Evolutionary conservation across 352 stramenopile species (phyloP).

Genomic region (Phytophthora lateralis): DNA sequence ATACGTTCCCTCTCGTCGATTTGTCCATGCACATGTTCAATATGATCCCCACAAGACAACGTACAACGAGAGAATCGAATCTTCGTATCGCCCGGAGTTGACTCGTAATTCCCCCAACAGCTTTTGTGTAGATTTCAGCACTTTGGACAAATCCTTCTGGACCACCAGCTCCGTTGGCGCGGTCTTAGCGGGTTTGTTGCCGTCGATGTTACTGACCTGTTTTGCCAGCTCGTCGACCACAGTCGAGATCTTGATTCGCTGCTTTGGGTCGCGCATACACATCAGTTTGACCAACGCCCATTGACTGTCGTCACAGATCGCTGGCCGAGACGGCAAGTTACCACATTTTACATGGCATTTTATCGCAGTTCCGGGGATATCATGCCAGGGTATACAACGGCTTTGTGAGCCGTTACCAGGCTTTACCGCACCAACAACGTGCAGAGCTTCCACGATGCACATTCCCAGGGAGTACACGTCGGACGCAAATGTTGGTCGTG

Average conservation of each 20-base stretch:
- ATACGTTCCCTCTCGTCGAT: not conserved
- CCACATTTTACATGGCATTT: not conserved
- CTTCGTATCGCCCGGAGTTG: not conserved
- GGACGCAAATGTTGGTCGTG: constrained; percentile 1
- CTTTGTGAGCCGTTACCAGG: too few relatives aligned
- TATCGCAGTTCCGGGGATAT: not conserved
- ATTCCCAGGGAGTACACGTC: not conserved
- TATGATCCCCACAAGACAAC: not conserved
- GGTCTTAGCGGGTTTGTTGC: not conserved
- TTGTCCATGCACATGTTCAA: not conserved
- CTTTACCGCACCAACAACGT: constrained; percentile 4
- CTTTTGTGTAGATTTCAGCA: not conserved
- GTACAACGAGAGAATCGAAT: not conserved
- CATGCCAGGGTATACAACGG: too few relatives aligned
- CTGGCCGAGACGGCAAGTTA: not conserved
- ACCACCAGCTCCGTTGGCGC: not conserved
- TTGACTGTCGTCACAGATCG: not conserved
- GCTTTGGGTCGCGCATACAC: not conserved
- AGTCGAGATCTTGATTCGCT: constrained; percentile 18
- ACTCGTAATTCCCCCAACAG: too few relatives aligned
- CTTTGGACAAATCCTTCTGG: not conserved
- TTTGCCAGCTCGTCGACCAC: constrained; percentile 11
- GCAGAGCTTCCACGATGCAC: constrained; percentile 13
- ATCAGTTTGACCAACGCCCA: constrained; percentile 3
- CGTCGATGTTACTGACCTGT: not conserved